Conservation (phyloP, 2,329 filamentous ascomycete genomes). For the Hymenoscyphus fructigenus region DNA sequence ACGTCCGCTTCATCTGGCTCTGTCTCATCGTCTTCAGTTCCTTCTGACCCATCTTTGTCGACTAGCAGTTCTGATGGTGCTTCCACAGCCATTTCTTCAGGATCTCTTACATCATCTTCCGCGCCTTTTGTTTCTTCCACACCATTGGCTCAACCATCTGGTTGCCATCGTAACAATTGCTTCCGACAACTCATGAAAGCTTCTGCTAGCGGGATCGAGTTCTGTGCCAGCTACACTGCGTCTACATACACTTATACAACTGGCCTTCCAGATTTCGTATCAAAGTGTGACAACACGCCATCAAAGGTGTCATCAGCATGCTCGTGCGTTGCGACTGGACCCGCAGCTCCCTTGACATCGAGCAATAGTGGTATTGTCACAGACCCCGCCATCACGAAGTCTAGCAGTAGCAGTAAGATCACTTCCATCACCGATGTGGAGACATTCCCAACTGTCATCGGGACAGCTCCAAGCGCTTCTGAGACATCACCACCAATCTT, state of each 20-base stretch:
- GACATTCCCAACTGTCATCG: constrained; percentile 10
- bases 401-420: neutral
- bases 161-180: constrained; percentile 31
- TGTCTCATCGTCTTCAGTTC: neutral
- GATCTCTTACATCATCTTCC: neutral
- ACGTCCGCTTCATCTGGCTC: neutral
- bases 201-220: constrained; percentile 19
- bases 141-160: constrained; percentile 2
- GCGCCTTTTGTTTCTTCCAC: neutral
- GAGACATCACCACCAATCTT: neutral
- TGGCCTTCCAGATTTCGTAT: constrained; percentile 28
- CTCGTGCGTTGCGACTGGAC: constrained; percentile 23
- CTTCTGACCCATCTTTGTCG: neutral
- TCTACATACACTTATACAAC: constrained; percentile 22
- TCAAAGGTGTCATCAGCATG: constrained; percentile 30
- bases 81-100: constrained; percentile 3
- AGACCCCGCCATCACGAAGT: constrained; percentile 7
- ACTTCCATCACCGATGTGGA: constrained; percentile 9
- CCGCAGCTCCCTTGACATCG: neutral
- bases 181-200: constrained; percentile 27
- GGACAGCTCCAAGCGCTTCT: neutral
- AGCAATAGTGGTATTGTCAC: constrained; percentile 5
- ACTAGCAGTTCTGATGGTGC: neutral
- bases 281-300: constrained; percentile 24
- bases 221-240: constrained; percentile 32